These are phyloP conservation scores for Xanthoconium purpureum DNA, from an alignment of 768 basidiomycete species.

Conservation along the genomic window DNA sequence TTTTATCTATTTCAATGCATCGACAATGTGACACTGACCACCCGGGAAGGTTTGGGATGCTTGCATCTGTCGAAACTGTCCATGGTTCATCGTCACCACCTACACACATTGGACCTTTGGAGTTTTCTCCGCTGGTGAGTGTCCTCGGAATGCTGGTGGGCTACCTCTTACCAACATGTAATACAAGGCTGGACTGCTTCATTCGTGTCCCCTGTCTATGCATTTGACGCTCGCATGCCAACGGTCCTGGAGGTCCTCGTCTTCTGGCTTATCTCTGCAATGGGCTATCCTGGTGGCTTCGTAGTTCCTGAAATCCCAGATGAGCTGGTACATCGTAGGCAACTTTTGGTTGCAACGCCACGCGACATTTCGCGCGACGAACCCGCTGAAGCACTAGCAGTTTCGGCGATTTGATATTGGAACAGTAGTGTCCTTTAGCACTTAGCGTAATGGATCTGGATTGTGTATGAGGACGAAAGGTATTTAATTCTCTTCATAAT, in stretches of 20 bases:
- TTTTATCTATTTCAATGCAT: neutral
- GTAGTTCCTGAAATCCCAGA: slow-evolving; percentile 23
- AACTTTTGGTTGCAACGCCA: slow-evolving; percentile 26
- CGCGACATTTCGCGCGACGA: slow-evolving; percentile 24
- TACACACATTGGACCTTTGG: slow-evolving; percentile 45
- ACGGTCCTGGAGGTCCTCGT: slow-evolving; percentile 49
- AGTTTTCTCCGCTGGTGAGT: slow-evolving; percentile 38
- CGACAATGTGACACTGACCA: slow-evolving; percentile 5
- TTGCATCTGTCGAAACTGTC: slow-evolving; percentile 34
- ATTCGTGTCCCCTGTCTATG: slow-evolving; percentile 47
- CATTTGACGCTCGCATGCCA: slow-evolving; percentile 40
- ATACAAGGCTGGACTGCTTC: slow-evolving; percentile 50
- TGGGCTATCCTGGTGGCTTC: slow-evolving; percentile 37
- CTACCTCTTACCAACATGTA: neutral
- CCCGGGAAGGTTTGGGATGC: slow-evolving; percentile 37
- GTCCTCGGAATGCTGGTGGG: neutral
- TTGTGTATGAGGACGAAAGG: too few species aligned
- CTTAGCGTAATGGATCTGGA: too few species aligned
- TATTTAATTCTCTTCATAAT: too few species aligned
- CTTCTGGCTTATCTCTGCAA: slow-evolving; percentile 57
- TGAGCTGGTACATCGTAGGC: slow-evolving; percentile 20
- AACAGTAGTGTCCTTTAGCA: too few species aligned
- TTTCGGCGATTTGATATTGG: too few species aligned
- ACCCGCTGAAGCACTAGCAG: slow-evolving; percentile 10
- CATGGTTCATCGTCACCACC: slow-evolving; percentile 42